Evolutionary conservation across 2,329 filamentous ascomycete genomes (phyloP), one percentile per base, ranked within the genome.

Genomic region (Thelonectria rubi): DNA sequence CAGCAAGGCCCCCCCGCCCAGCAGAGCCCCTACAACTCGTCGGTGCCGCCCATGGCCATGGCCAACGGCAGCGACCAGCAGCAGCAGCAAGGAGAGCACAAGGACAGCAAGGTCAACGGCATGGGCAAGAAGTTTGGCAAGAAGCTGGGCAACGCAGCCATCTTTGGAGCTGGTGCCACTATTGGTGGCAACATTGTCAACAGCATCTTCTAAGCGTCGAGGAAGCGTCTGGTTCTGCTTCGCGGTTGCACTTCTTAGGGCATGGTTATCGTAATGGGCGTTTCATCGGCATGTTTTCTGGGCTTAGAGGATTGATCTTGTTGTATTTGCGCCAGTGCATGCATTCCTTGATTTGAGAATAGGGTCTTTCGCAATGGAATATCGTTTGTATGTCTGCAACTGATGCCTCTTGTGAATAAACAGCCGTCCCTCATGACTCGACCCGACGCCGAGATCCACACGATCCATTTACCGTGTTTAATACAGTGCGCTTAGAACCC

Each of bases 51-150:
- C 21, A 84, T 95, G 78, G 91, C 91, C 46, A 86, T 95, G 3
- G 87, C 88, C 39, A 84, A 92, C 26, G 53, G 83, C 82, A 55
- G 75, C 78, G 58, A 76, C 75, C 75, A 70, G 30, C 68, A 69
- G 55, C 75, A 75, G 65, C 79, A 76, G 69, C 79, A 78, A 45
- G 60, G 60, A 14, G 32, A 50, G 4, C 71, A 75, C 34, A 80
- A 80, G 12, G 82, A 81, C 74, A 69, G 67, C 66, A 95, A 95
- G 81, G 81, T 88, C 15, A 84, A 88, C 65, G 92, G 77, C 86
- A 88, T 58, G 93, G 92, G 58, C 8, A 97, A 97, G 88, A 97
- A 97, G 81, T 91, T 97, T 78, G 94, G 94, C 68, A 97, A 96
- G 87, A 98, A 97, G 84, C 70, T 81, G 46, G 94, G 94, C 7